Percentiles rank a stretch among this genome's conserved stretches.
These are phyloP conservation scores for Sphenostylis stenocarpa DNA, from an alignment of 306 rosid genomes.

Conservation along the genomic window DNA sequence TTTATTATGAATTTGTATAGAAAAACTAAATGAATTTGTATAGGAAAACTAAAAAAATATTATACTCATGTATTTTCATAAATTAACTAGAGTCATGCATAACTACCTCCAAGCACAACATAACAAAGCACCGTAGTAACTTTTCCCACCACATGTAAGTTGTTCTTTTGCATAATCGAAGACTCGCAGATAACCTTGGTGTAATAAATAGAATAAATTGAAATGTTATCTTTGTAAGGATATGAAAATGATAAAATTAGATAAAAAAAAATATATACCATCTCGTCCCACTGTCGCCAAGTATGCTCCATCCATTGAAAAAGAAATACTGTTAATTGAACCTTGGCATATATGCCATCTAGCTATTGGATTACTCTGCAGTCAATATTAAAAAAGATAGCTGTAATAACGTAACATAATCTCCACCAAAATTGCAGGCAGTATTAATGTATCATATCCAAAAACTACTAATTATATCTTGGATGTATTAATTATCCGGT, in stretches of 20 bases:
- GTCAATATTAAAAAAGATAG: not conserved
- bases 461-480: slow-evolving; percentile 28
- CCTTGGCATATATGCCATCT: slow-evolving; percentile 99
- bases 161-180: slow-evolving; percentile 90
- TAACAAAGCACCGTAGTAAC: slow-evolving; percentile 94
- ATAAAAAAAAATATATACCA: slow-evolving; percentile 57
- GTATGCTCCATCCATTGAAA: slow-evolving; percentile 78
- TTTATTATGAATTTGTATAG: not conserved
- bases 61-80: too few relatives aligned
- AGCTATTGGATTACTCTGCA: slow-evolving; percentile 92
- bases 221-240: not conserved
- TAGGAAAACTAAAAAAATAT: too few relatives aligned
- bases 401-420: not conserved
- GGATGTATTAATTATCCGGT: not conserved
- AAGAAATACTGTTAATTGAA: slow-evolving; percentile 77
- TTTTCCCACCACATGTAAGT: slow-evolving; percentile 92
- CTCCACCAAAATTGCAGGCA: not conserved
- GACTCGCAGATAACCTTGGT: slow-evolving; percentile 87
- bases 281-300: slow-evolving; percentile 95
- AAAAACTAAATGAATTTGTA: too few relatives aligned
- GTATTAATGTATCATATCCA: slow-evolving; percentile 25
- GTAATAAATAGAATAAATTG: slow-evolving; percentile 33
- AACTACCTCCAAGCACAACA: slow-evolving; percentile 97
- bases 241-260: not conserved
- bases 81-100: slow-evolving; percentile 25